Evolutionary conservation across 2,329 filamentous ascomycete genomes (phyloP).

Genomic region (Didymella exigua): DNA sequence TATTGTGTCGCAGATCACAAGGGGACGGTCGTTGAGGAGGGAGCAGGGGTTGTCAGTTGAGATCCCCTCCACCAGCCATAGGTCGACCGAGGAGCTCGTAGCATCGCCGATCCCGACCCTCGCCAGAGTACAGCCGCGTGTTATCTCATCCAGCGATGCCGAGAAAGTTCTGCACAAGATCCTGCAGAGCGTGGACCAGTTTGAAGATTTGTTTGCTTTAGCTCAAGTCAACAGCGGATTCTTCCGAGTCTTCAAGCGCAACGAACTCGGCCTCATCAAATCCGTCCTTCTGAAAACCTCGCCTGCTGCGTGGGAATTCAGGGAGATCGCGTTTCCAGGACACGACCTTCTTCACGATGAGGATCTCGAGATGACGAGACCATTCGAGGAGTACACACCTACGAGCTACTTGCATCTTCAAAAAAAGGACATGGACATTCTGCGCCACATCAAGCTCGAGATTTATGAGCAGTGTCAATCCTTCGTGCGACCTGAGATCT

Average conservation of each 20-base stretch:
- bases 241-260: slow-evolving; percentile 62
- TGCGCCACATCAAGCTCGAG: slow-evolving; percentile 61
- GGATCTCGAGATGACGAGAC: slow-evolving; percentile 52
- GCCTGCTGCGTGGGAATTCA: slow-evolving; percentile 64
- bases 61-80: slow-evolving; percentile 28
- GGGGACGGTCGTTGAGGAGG: slow-evolving; percentile 23
- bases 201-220: slow-evolving; percentile 62
- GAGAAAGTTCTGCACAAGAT: slow-evolving; percentile 60
- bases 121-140: slow-evolving; percentile 26
- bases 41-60: slow-evolving; percentile 30
- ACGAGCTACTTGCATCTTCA: slow-evolving; percentile 59
- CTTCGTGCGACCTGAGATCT: slow-evolving; percentile 63
- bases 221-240: slow-evolving; percentile 62
- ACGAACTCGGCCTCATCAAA: slow-evolving; percentile 62
- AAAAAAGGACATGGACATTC: slow-evolving; percentile 58
- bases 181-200: slow-evolving; percentile 54
- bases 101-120: slow-evolving; percentile 28
- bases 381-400: slow-evolving; percentile 60
- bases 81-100: slow-evolving; percentile 29
- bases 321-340: slow-evolving; percentile 62
- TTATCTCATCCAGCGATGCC: slow-evolving; percentile 52
- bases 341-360: slow-evolving; percentile 50
- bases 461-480: slow-evolving; percentile 61
- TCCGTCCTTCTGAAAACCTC: slow-evolving; percentile 59
- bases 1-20: slow-evolving; percentile 38